Evolutionary conservation across 2,329 filamentous ascomycete genomes (phyloP).

Genomic region (Helminthosporium solani): DNA sequence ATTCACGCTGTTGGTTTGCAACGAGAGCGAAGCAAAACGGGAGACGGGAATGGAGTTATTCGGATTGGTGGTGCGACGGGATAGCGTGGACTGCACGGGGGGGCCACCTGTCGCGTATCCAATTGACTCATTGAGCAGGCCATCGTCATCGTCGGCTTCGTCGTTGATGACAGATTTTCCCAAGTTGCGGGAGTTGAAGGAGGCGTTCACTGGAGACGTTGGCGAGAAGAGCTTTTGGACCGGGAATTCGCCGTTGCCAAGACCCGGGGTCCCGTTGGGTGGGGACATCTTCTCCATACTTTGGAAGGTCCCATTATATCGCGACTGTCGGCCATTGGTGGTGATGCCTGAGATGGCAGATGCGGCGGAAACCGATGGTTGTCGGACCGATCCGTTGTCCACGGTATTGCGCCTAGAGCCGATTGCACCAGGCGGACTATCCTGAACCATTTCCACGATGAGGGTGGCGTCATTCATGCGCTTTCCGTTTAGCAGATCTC

Average conservation of each 20-base stretch:
- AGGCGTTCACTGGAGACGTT: conserved; percentile 71
- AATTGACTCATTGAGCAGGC: conserved; percentile 69
- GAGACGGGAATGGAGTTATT: conserved; percentile 69
- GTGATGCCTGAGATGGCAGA: conserved; percentile 46
- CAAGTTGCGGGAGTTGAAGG: conserved; percentile 59
- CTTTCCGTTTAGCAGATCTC: conserved; percentile 61
- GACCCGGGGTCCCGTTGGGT: conserved; percentile 55
- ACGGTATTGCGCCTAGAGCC: conserved; percentile 57
- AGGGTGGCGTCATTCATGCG: conserved; percentile 61
- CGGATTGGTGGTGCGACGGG: conserved; percentile 70
- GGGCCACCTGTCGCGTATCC: conserved; percentile 71
- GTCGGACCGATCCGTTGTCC: conserved; percentile 49
- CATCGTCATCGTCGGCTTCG: conserved; percentile 69
- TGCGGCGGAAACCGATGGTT: conserved; percentile 49
- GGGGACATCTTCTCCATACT: conserved; percentile 63
- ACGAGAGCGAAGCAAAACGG: conserved; percentile 68
- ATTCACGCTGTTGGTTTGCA: conserved; percentile 61
- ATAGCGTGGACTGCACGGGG: conserved; percentile 48
- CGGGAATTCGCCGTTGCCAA: conserved; percentile 60
- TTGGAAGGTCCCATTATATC: conserved; percentile 64
- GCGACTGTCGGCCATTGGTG: conserved; percentile 52
- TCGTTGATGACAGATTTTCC: conserved; percentile 74
- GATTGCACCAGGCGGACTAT: conserved; percentile 35
- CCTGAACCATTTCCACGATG: conserved; percentile 57
- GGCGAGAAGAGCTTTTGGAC: conserved; percentile 68